Evolutionary conservation across 148 eudicot species (phyloP).

Genomic region (Heliamphora exappendiculata): DNA sequence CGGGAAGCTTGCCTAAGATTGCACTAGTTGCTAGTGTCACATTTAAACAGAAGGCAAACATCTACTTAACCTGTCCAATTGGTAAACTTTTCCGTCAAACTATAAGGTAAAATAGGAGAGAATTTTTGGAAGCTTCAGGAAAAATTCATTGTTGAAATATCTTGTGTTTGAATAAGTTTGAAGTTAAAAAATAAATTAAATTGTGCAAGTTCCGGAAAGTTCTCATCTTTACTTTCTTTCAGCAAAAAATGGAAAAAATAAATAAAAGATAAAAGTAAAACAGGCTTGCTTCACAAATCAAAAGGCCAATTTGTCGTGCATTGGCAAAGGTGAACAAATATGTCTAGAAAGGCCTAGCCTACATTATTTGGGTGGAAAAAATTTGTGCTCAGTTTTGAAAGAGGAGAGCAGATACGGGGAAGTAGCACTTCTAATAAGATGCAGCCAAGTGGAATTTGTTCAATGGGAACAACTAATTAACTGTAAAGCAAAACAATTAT

Average conservation of each 20-base stretch:
- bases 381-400: not conserved
- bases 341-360: not conserved
- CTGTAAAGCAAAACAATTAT: slow-evolving; percentile 18
- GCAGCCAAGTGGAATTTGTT: slow-evolving; percentile 9
- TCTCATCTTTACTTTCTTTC: not conserved
- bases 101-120: not conserved
- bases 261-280: not conserved
- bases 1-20: not conserved
- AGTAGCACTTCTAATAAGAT: slow-evolving; percentile 12
- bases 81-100: not conserved
- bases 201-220: too few relatives aligned
- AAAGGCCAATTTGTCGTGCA: not conserved
- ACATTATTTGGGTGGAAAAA: not conserved
- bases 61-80: not conserved
- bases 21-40: not conserved
- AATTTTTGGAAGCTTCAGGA: not conserved
- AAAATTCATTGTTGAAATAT: not conserved
- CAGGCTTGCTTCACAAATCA: not conserved
- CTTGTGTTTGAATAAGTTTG: not conserved
- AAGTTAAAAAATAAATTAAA: too few relatives aligned
- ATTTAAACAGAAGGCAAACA: not conserved
- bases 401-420: not conserved
- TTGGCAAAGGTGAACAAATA: slow-evolving; percentile 1
- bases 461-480: slow-evolving; percentile 4
- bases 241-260: not conserved